Percentiles rank a stretch among this genome's conserved stretches.
phyloP scores from a whole-genome alignment of 306 rosid genomes.

The Trifolium fragiferum region DNA sequence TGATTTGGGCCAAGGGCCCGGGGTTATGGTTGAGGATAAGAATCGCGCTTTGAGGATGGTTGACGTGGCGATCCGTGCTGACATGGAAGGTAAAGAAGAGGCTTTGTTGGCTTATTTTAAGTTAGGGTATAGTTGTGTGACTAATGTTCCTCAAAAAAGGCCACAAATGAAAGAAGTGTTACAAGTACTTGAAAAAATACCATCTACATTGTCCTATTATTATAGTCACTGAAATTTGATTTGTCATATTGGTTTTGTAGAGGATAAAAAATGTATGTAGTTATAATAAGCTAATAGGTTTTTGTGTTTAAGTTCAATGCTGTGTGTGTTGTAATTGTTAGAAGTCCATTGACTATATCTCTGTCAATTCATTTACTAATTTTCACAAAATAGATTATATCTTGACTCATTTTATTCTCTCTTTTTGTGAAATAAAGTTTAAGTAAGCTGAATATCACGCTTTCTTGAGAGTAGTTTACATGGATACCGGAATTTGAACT shows the following conservation, averaged over 20 bases:
- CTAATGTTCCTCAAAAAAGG: conserved; percentile 80
- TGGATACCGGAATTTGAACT: background rate
- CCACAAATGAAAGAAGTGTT: conserved; percentile 88
- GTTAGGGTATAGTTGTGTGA: conserved; percentile 80
- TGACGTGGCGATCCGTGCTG: conserved; percentile 75
- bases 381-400: conserved; percentile 3
- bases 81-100: conserved; percentile 90
- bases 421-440: background rate
- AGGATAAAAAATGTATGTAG: conserved; percentile 47
- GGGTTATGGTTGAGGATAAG: conserved; percentile 63
- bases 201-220: conserved; percentile 55
- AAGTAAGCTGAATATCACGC: background rate
- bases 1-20: conserved; percentile 73
- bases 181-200: conserved; percentile 78
- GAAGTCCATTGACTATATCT: conserved; percentile 39
- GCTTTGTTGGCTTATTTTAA: conserved; percentile 68
- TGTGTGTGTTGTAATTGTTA: conserved; percentile 41
- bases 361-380: conserved; percentile 45
- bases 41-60: conserved; percentile 76
- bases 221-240: conserved; percentile 53
- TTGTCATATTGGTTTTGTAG: conserved; percentile 51
- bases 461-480: background rate
- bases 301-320: conserved; percentile 39
- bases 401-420: background rate
- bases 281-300: conserved; percentile 52